Percentiles rank a stretch among this genome's conserved stretches.
These are phyloP conservation scores for Wallacemonas rigidus DNA, from an alignment of 208 protist species.

Conservation along the genomic window DNA sequence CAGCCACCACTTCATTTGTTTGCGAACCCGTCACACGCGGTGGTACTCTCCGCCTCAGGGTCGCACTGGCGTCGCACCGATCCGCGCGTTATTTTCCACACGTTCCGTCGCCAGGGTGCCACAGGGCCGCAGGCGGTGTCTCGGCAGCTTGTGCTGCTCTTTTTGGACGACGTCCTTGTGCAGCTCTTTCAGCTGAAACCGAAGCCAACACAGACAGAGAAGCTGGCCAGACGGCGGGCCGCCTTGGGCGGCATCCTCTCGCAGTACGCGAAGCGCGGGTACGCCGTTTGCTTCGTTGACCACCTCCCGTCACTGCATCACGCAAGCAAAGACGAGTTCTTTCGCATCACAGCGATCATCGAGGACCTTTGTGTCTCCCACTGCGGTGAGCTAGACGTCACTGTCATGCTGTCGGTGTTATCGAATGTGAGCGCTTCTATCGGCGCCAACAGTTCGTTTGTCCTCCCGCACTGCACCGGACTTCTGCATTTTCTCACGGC, in stretches of 20 bases:
- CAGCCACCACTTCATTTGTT: slow-evolving; percentile 68
- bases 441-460: slow-evolving; percentile 39
- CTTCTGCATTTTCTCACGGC: slow-evolving; percentile 60
- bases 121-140: slow-evolving; percentile 31
- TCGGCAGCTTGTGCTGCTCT: slow-evolving; percentile 67
- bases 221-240: not conserved
- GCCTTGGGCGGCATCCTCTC: slow-evolving; percentile 17
- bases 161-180: slow-evolving; percentile 69
- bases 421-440: slow-evolving; percentile 60
- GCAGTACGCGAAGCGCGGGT: slow-evolving; percentile 57
- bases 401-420: slow-evolving; percentile 76
- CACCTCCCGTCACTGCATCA: slow-evolving; percentile 83
- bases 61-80: slow-evolving; percentile 60
- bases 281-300: slow-evolving; percentile 75
- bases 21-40: slow-evolving; percentile 4
- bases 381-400: slow-evolving; percentile 28
- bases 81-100: slow-evolving; percentile 68
- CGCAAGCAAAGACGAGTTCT: slow-evolving; percentile 54
- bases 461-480: slow-evolving; percentile 55
- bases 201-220: not conserved
- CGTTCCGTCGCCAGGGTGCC: slow-evolving; percentile 41
- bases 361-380: slow-evolving; percentile 25
- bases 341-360: slow-evolving; percentile 47
- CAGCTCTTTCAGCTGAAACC: not conserved
- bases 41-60: slow-evolving; percentile 24